Evolutionary conservation across 2,329 filamentous ascomycete species (phyloP).

Genomic region (Apiospora sp.): DNA sequence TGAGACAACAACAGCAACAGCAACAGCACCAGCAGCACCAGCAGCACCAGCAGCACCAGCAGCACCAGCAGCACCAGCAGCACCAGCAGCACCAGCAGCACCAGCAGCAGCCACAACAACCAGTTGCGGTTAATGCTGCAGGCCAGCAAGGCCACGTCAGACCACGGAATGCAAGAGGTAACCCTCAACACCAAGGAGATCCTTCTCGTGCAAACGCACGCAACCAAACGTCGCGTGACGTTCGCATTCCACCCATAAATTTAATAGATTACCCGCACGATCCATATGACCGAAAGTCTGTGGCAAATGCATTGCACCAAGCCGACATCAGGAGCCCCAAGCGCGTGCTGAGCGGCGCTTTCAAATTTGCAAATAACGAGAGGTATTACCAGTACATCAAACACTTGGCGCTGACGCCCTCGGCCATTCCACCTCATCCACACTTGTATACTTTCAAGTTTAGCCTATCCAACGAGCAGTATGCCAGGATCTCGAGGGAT

Average conservation of each 20-base stretch:
- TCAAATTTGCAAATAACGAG: slow-evolving; percentile 35
- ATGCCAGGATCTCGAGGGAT: slow-evolving; percentile 46
- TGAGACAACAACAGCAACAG: slow-evolving; percentile 24
- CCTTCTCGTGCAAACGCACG: not conserved
- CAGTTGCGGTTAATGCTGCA: not conserved
- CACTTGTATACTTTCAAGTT: slow-evolving; percentile 57
- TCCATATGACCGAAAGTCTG: slow-evolving; percentile 50
- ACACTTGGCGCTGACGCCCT: slow-evolving; percentile 58
- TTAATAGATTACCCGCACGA: slow-evolving; percentile 50
- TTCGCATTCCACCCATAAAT: not conserved
- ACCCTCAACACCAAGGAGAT: not conserved
- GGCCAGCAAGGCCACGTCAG: not conserved
- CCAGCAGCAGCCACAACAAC: slow-evolving; percentile 16
- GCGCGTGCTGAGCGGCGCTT: slow-evolving; percentile 42
- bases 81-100: slow-evolving; percentile 24
- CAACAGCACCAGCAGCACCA: slow-evolving; percentile 12
- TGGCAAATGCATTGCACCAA: slow-evolving; percentile 56
- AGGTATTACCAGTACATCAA: slow-evolving; percentile 66
- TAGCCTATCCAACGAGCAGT: slow-evolving; percentile 47
- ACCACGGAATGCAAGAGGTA: not conserved
- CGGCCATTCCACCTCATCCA: slow-evolving; percentile 45
- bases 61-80: not conserved
- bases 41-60: slow-evolving; percentile 21
- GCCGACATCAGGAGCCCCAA: slow-evolving; percentile 57
- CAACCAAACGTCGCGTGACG: not conserved